Base-by-base conservation (phyloP, 495 filamentous ascomycete species). In the Entonaema liquescens region DNA sequence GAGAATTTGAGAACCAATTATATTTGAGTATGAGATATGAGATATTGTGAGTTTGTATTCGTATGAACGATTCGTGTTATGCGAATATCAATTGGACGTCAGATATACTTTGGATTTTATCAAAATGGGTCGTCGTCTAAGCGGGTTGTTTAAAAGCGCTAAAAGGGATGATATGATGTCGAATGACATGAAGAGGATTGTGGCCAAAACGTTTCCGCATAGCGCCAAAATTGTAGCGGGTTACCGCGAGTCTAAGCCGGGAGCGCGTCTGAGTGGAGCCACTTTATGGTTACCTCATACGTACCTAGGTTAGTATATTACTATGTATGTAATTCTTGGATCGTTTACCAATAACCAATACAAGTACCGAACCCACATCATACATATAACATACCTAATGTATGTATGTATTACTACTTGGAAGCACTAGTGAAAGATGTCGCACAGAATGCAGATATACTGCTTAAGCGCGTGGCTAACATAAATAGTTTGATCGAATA, bases 151-250 rank as follows among this genome's bases (percentile, higher is more conserved):
- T 66, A 44, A 58, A 60, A 49, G 52, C n/a, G 15, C 26, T 69
- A 35, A 54, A 49, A n/a, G n/a, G 44, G 33, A 67, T 72, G 69
- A 72, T 31, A 68, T 69, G 70, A 69, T 68, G 33, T 70, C 50
- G 70, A 59, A 73, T 73, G 71, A 70, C 62, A 53, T 29, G 49
- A 28, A 29, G 25, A 53, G 49, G 49, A 53, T 53, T 53, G 49
- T 53, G 23, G 49, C 49, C 23, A 53, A 53, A 52, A 28, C 26
- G 42, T 0, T 8, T 38, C 11, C 33, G 13, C 13, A 19, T 6
- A 44, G 17, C 40, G 17, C n/a, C n/a, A 19, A 44, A 47, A 47
- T 21, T 47, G 42, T 21, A 23, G 42, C 19, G 19, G 42, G 8
- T 47, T 47, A 47, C 42, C 7, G 42, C 42, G 19, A 47, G 19